Base-by-base conservation (phyloP, 2,329 filamentous ascomycete species). In the Sclerotinia minor region DNA sequence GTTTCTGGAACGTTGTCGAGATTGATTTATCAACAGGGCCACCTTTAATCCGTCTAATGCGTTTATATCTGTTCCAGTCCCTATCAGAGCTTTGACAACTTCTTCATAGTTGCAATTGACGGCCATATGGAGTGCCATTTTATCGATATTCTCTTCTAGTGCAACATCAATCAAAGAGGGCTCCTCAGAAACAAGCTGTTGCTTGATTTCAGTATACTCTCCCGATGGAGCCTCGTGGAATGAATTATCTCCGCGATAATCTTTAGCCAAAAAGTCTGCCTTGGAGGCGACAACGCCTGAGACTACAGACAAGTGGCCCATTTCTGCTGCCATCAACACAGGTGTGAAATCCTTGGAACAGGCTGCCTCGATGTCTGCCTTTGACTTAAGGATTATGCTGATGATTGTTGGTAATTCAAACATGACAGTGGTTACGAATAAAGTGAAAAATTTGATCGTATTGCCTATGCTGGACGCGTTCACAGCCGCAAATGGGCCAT, bases 121-220 rank as follows among this genome's bases (percentile, higher is more conserved):
- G 2, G 65, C 58, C 2, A 55, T n/a, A 26, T 52, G 35, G 4
- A 67, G 58, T 54, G 65, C 29, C 15, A 58, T 64, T 26, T 59
- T 45, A 21, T 11, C 5, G 13, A 21, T 19, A 8, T 35, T 5
- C 13, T 24, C 3, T 57, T 24, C n/a, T 35, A 41, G 38, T 54
- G 60, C 13, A 32, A 24, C 11, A 3, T 67, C 61, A 3, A 47
- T 45, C 3, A 54, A 15, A 35, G 21, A 49, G 5, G 52, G 41
- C 2, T 58, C 15, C 2, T 8, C 64, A 24, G 26, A 41, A 35
- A 67, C 19, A 6, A 67, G 50, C 60, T 45, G 38, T 50, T 50
- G 47, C 19, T 29, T 50, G 8, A 67, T 41, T 6, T 54, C 49
- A 7, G n/a, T 26, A 65, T 59, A 2, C 13, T 61, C 61, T n/a